These are phyloP conservation scores for Alnus glutinosa DNA, from an alignment of 306 rosid genomes.

Conservation along the genomic window DNA sequence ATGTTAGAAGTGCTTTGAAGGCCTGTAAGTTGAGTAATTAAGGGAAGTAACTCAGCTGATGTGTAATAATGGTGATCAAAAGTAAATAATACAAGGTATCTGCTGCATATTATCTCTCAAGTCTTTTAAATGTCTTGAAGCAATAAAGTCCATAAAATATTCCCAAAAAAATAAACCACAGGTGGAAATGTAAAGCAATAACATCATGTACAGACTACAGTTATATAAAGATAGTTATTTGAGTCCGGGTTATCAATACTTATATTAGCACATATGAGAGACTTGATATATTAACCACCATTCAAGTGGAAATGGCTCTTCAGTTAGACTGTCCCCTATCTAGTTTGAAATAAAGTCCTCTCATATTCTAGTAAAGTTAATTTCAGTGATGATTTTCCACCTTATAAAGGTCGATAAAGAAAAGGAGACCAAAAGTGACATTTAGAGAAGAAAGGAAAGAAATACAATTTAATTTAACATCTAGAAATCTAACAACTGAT, in stretches of 20 bases:
- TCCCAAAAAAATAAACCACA: not conserved
- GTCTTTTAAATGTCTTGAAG: not conserved
- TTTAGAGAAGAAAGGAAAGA: not conserved
- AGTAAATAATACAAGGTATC: constrained; percentile 1
- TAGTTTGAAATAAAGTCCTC: not conserved
- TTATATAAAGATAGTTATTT: not conserved
- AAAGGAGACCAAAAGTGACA: not conserved
- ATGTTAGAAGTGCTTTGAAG: constrained; percentile 84
- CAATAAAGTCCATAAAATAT: not conserved
- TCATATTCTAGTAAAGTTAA: not conserved
- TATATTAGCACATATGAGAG: not conserved
- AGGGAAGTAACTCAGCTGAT: constrained; percentile 15
- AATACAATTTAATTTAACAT: not conserved
- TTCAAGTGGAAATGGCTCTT: not conserved
- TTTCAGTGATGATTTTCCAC: not conserved
- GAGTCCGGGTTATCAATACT: not conserved
- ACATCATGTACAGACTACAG: not conserved
- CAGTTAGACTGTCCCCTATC: not conserved
- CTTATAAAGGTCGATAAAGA: not conserved
- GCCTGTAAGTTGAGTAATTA: constrained; percentile 47
- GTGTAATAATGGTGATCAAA: not conserved
- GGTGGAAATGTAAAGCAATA: not conserved
- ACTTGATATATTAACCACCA: not conserved
- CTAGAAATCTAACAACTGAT: not conserved
- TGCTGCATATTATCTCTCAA: not conserved